These are phyloP conservation scores for Tricholoma bakamatsutake DNA, from an alignment of 768 basidiomycete genomes.

Conservation along the genomic window DNA sequence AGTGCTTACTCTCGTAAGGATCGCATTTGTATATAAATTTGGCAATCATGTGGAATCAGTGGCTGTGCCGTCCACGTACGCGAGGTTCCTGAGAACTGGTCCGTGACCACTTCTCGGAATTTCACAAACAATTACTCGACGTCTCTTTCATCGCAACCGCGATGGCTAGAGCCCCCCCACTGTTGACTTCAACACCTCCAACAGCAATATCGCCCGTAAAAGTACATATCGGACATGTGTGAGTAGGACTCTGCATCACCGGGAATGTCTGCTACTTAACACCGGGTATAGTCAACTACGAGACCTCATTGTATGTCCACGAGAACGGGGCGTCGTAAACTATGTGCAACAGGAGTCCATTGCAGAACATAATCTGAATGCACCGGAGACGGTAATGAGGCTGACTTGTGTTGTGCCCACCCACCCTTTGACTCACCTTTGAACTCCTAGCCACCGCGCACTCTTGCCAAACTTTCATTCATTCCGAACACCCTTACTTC, in stretches of 20 bases:
- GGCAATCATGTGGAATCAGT: no score
- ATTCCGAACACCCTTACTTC: conserved; percentile 60
- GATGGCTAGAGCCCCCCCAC: conserved; percentile 44
- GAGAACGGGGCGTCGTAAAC: conserved; percentile 57
- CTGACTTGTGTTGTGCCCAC: conserved; percentile 3
- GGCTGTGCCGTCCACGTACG: no score
- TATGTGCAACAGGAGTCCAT: conserved; percentile 51
- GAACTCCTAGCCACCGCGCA: conserved; percentile 33
- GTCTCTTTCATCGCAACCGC: conserved; percentile 9
- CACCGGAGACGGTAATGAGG: conserved; percentile 40
- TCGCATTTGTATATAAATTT: no score
- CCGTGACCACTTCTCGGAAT: not conserved
- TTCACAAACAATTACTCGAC: not conserved
- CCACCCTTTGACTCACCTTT: conserved; percentile 8
- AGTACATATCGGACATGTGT: conserved; percentile 63
- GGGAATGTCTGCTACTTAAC: conserved; percentile 4
- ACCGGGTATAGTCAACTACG: conserved; percentile 54
- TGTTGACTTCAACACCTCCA: conserved; percentile 39
- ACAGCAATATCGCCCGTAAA: conserved; percentile 33
- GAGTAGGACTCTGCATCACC: conserved; percentile 18
- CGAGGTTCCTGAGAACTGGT: no score
- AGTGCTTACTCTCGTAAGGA: no score
- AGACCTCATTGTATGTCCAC: conserved; percentile 72
- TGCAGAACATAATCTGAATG: conserved; percentile 53
- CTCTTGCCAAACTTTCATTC: conserved; percentile 50